These are phyloP conservation scores for Rhynchospora pubera DNA, from an alignment of 176 grass and related monocot genomes.

Conservation along the genomic window DNA sequence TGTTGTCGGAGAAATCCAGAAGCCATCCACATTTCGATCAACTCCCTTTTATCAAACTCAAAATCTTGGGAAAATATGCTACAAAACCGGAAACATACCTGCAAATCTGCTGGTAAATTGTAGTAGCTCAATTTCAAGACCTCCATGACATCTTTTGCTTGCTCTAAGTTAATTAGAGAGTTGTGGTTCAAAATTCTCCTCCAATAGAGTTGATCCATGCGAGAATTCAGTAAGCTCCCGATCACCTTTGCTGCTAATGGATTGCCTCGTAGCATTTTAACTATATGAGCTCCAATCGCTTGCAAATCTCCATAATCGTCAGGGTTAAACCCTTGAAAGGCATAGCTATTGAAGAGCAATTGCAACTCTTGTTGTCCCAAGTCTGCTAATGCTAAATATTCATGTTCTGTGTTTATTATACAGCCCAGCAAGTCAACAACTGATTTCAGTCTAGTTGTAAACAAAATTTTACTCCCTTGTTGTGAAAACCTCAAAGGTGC, in stretches of 20 bases:
- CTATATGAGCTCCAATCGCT: slow-evolving; percentile 23
- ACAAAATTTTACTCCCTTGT: slow-evolving; percentile 30
- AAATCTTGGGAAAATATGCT: slow-evolving; percentile 31
- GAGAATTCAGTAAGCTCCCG: slow-evolving; percentile 20
- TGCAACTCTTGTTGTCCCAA: slow-evolving; percentile 27
- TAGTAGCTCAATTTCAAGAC: slow-evolving; percentile 38
- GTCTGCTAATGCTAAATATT: slow-evolving; percentile 18
- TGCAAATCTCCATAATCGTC: slow-evolving; percentile 5
- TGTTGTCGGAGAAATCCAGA: slow-evolving; percentile 23
- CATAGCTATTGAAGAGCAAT: slow-evolving; percentile 24
- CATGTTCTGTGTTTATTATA: background rate
- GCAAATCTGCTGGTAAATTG: slow-evolving; percentile 28
- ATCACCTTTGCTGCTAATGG: slow-evolving; percentile 48
- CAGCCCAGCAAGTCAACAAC: slow-evolving; percentile 16
- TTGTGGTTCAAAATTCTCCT: slow-evolving; percentile 13
- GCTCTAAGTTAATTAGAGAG: slow-evolving; percentile 12
- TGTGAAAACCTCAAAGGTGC: slow-evolving; percentile 25
- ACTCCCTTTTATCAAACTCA: background rate
- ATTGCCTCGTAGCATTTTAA: slow-evolving; percentile 24
- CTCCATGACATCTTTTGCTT: slow-evolving; percentile 26
- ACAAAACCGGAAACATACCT: slow-evolving; percentile 53
- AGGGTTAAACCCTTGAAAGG: slow-evolving; percentile 16
- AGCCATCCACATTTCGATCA: slow-evolving; percentile 42
- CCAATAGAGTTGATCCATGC: slow-evolving; percentile 16
- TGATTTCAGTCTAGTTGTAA: slow-evolving; percentile 31